These are phyloP conservation scores for Miamiensis avidus DNA, from an alignment of 169 alveolate genomes.

Conservation along the genomic window DNA sequence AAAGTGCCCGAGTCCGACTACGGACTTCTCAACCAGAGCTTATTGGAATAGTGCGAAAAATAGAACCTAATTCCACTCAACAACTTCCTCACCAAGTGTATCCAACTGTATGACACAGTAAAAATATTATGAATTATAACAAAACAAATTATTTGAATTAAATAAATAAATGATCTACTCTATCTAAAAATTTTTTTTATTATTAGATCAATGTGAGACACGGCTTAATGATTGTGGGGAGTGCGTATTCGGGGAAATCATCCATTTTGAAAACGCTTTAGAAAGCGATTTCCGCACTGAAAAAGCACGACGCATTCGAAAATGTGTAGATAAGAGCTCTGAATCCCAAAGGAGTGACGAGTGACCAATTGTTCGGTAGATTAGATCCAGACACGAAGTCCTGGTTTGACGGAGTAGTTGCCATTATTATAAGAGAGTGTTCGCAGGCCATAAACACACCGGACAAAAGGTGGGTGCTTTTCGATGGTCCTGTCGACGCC, in stretches of 20 bases:
- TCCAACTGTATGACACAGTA: conserved; percentile 76
- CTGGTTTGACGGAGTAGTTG: conserved; percentile 91
- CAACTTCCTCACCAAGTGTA: conserved; percentile 70
- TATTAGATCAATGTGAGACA: conserved; percentile 71
- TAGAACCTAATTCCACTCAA: conserved; percentile 62
- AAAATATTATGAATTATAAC: conserved; percentile 32
- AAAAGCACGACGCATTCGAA: conserved; percentile 61
- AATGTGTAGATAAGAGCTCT: conserved; percentile 69
- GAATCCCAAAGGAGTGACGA: conserved; percentile 90
- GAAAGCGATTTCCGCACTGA: neutral
- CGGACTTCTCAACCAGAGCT: conserved; percentile 48
- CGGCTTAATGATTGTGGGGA: conserved; percentile 75
- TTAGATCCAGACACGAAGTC: conserved; percentile 87
- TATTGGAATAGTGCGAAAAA: conserved; percentile 54
- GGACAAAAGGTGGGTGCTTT: conserved; percentile 61
- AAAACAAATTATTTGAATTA: too few species aligned
- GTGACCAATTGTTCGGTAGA: conserved; percentile 89
- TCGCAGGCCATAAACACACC: conserved; percentile 37
- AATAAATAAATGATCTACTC: too few species aligned
- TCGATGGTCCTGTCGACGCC: conserved; percentile 79
- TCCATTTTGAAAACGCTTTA: conserved; percentile 45
- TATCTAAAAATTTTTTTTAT: too few species aligned
- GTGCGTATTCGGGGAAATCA: conserved; percentile 32
- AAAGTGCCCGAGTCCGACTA: conserved; percentile 65
- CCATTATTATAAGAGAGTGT: conserved; percentile 77